These are phyloP conservation scores for Trichoderma koningii DNA, from an alignment of 2,329 filamentous ascomycete genomes.

Conservation along the genomic window DNA sequence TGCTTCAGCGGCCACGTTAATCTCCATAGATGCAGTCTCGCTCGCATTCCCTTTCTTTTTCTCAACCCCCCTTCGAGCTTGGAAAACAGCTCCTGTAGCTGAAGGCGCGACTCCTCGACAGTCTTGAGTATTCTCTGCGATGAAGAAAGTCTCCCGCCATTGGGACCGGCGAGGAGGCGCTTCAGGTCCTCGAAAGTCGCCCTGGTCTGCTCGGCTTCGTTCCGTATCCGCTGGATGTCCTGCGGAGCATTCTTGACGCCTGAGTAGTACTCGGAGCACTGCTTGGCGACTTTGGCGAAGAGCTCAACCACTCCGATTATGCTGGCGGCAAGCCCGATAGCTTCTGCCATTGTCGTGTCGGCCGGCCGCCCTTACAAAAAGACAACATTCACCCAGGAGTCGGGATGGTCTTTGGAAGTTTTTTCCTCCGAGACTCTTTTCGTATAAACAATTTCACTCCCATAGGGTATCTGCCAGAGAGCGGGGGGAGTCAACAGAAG, in stretches of 20 bases:
- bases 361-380: neutral
- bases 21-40: neutral
- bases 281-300: conserved; percentile 12
- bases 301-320: conserved; percentile 14
- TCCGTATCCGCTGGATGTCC: conserved; percentile 13
- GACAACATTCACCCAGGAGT: too few relatives aligned
- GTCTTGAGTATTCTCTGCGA: neutral
- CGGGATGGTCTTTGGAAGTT: too few relatives aligned
- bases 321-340: conserved; percentile 11
- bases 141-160: neutral
- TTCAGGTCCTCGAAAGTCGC: conserved; percentile 8
- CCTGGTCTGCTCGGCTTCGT: conserved; percentile 1
- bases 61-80: neutral
- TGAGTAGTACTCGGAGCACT: conserved; percentile 11
- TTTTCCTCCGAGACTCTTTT: too few relatives aligned
- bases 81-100: neutral
- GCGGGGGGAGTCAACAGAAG: too few relatives aligned
- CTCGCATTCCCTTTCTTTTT: neutral
- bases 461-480: too few relatives aligned
- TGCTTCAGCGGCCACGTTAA: conserved; percentile 8
- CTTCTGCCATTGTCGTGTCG: conserved; percentile 8
- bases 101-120: neutral
- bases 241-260: conserved; percentile 5
- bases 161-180: neutral
- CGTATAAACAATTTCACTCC: too few relatives aligned